Conservation (phyloP, 106 monocot species). For the Ottelia alismoides region DNA sequence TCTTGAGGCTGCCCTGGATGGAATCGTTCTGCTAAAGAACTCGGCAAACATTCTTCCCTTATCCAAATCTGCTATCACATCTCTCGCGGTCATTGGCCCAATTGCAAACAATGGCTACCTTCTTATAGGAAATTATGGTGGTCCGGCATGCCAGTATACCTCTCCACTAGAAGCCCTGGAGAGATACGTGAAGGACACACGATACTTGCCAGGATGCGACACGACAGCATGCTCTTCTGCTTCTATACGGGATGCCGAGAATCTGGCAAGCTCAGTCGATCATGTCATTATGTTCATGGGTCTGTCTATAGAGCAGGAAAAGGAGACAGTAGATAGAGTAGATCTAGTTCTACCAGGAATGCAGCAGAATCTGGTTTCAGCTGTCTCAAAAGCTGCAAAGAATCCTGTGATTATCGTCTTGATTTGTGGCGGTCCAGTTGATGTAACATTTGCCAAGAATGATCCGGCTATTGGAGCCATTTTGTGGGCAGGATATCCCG, state of each 20-base stretch:
- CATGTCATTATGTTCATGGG: conserved; percentile 61
- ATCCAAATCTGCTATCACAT: conserved; percentile 20
- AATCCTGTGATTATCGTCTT: conserved; percentile 53
- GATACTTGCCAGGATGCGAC: conserved; percentile 35
- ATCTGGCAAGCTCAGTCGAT: conserved; percentile 43
- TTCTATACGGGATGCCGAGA: conserved; percentile 28
- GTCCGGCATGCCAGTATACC: conserved; percentile 37
- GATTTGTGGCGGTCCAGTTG: conserved; percentile 55
- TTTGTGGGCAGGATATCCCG: too few species aligned
- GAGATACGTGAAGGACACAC: conserved; percentile 28
- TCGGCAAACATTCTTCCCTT: conserved; percentile 21
- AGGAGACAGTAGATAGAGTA: conserved; percentile 49
- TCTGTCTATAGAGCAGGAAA: too few species aligned
- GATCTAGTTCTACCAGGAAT: conserved; percentile 40
- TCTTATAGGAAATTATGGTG: conserved; percentile 50
- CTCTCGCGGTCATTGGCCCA: conserved; percentile 50
- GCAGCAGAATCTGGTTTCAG: conserved; percentile 35
- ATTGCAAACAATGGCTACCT: conserved; percentile 35
- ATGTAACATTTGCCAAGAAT: conserved; percentile 42
- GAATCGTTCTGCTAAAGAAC: conserved; percentile 71
- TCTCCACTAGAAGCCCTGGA: conserved; percentile 38
- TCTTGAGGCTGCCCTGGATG: conserved; percentile 42
- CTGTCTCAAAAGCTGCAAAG: conserved; percentile 43
- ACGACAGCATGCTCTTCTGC: conserved; percentile 24
- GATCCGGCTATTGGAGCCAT: conserved; percentile 31